Percentiles rank a stretch among this genome's conserved stretches.
Conservation (phyloP, 371 early-diverging fungal species). For the Capniomyces stellatus region DNA sequence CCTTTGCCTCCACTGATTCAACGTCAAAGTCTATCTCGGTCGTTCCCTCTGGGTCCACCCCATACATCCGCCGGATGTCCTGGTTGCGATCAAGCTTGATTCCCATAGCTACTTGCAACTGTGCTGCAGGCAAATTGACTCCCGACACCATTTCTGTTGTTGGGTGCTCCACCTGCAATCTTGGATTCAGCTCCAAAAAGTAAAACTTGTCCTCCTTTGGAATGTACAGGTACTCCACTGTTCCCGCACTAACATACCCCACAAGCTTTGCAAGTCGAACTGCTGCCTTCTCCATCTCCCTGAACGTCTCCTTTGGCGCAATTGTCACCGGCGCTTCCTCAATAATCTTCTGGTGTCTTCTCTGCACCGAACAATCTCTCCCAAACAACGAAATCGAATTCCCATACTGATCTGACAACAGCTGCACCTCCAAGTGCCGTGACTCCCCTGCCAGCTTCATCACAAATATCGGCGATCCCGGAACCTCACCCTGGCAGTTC, state of each 20-base stretch:
- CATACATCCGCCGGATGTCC: constrained; percentile 89
- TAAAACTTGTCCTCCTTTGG: constrained; percentile 71
- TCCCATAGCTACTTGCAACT: constrained; percentile 96
- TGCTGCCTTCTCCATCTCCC: constrained; percentile 91
- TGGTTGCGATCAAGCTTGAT: constrained; percentile 84
- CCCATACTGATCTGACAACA: constrained; percentile 90
- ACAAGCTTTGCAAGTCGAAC: constrained; percentile 83
- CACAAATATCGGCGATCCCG: constrained; percentile 91
- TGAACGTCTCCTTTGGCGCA: constrained; percentile 62
- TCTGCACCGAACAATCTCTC: constrained; percentile 97
- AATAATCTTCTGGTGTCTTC: constrained; percentile 93
- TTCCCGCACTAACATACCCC: constrained; percentile 92
- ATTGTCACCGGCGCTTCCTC: constrained; percentile 93
- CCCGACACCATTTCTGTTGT: constrained; percentile 97
- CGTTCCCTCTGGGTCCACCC: constrained; percentile 52
- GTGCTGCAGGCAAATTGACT: constrained; percentile 93
- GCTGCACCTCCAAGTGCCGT: constrained; percentile 95
- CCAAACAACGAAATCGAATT: constrained; percentile 96
- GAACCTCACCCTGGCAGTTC: constrained; percentile 85
- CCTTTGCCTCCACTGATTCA: constrained; percentile 42
- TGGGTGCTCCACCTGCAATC: constrained; percentile 99
- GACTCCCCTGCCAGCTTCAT: constrained; percentile 91
- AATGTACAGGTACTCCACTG: constrained; percentile 94
- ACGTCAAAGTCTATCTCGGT: constrained; percentile 92
- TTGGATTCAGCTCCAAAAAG: constrained; percentile 95